Base-by-base conservation (phyloP, 192 early-diverging fungal genomes). In the Coemansia sp. region DNA sequence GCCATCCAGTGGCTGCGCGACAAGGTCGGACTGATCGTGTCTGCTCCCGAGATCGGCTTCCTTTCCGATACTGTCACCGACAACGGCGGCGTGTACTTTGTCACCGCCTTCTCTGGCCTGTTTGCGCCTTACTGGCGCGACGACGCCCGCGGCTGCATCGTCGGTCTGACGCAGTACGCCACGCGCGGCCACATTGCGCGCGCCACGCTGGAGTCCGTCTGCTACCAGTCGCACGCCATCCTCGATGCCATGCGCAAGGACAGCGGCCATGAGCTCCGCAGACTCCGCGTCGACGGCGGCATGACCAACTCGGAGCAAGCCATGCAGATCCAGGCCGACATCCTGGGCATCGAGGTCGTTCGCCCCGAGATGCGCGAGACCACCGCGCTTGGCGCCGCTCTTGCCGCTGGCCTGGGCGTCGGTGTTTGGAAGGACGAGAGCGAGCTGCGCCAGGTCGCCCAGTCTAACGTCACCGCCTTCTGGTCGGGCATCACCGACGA, bases 121-220 rank as follows among this genome's bases (percentile, higher is more conserved):
- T 95, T 92, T 85, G 95, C 95, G 13, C 95, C 95, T 4, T 92
- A 97, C 78, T 97, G 95, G 95, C 80, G 92, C 36, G 87, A 89
- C 46, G 95, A 95, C 77, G 95, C 93, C 19, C 88, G 93, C 43
- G 93, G 90, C 32, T 86, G 85, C 62, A 90, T 97, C 34, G 84
- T 90, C 63, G 95, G 95, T 8, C 76, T 97, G 48, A 95, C 95
- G 0, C 92, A 93, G 67, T 95, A 89, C 64, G 90, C 93, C 19
- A 95, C 87, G 50, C 88, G 89, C 62, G 83, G 85, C 25, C 95
- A 97, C 69, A 85, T 97, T 68, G 86, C 88, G 20, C 85, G 95
- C 32, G 95, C 95, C 4, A 91, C 92, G 20, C 83, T 97, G 0
- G 95, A 97, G 71, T 88, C 93, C 8, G 88, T 93, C 17, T 94